These are phyloP conservation scores for Clonostachys rosea DNA, from an alignment of 2,329 filamentous ascomycete species.

Conservation along the genomic window DNA sequence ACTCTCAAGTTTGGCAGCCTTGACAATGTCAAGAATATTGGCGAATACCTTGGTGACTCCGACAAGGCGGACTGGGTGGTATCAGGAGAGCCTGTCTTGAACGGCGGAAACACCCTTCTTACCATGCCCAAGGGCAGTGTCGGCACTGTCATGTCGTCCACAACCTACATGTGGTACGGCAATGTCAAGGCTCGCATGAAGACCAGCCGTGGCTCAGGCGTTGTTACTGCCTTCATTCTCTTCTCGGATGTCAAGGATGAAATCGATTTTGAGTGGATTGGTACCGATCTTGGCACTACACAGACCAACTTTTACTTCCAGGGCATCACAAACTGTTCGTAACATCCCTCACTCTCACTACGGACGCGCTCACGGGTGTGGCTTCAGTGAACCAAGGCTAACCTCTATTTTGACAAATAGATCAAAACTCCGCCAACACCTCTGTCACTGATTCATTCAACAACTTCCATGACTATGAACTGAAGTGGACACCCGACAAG, in stretches of 20 bases:
- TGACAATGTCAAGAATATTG: conserved; percentile 63
- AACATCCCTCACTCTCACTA: background rate
- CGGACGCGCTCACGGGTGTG: background rate
- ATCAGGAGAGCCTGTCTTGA: conserved; percentile 68
- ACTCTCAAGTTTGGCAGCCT: conserved; percentile 71
- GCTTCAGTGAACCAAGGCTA: background rate
- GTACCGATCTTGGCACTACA: conserved; percentile 67
- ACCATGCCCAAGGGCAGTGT: conserved; percentile 86
- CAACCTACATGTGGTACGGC: conserved; percentile 95
- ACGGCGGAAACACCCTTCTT: conserved; percentile 69
- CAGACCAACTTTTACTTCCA: conserved; percentile 99
- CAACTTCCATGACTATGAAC: conserved; percentile 84
- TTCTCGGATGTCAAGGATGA: conserved; percentile 96
- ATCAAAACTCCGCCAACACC: conserved; percentile 72
- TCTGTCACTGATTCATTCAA: conserved; percentile 65
- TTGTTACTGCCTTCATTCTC: conserved; percentile 96
- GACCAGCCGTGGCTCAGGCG: conserved; percentile 78
- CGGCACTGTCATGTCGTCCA: conserved; percentile 80
- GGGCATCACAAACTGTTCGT: conserved; percentile 83
- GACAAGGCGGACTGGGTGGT: conserved; percentile 81
- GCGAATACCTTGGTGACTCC: conserved; percentile 82
- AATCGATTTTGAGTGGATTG: conserved; percentile 95
- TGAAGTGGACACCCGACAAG: conserved; percentile 84
- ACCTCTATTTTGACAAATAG: conserved; percentile 31
- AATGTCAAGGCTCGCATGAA: conserved; percentile 83